Evolutionary conservation across 805 yeast species (phyloP).

Genomic region (Dipodascus albidus): DNA sequence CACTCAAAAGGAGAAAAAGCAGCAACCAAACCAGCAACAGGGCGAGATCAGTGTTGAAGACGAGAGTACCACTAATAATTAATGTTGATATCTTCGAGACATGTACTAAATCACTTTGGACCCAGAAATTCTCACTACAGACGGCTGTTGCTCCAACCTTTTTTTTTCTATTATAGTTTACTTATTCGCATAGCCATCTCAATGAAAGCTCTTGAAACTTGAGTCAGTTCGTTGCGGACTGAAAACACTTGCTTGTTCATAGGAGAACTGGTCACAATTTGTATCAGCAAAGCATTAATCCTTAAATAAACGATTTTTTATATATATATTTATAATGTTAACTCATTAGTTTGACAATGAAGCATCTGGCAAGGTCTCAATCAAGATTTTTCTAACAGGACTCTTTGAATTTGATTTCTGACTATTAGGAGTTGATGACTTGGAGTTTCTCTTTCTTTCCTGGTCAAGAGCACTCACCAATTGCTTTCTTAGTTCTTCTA

Average conservation of each 20-base stretch:
- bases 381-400: background rate
- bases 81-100: background rate
- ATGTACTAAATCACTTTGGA: background rate
- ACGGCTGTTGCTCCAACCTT: background rate
- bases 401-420: background rate
- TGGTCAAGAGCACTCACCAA: background rate
- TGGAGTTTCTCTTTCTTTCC: background rate
- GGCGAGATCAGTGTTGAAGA: background rate
- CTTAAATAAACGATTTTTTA: no score
- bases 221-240: no score
- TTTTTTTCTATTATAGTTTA: background rate
- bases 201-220: no score
- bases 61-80: background rate
- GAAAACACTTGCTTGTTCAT: no score
- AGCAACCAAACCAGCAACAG: background rate
- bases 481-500: slow-evolving; percentile 11
- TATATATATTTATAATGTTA: no score
- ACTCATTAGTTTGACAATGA: background rate
- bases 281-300: no score
- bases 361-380: background rate
- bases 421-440: background rate
- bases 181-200: background rate
- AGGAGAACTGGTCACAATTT: no score
- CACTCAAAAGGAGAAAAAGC: background rate
- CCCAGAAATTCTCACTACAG: background rate